A percentile compares a stretch with the other conserved stretches of the same genome.
Evolutionary conservation across 2,329 filamentous ascomycete species (phyloP).

Genomic region (Teratosphaeria destructans): DNA sequence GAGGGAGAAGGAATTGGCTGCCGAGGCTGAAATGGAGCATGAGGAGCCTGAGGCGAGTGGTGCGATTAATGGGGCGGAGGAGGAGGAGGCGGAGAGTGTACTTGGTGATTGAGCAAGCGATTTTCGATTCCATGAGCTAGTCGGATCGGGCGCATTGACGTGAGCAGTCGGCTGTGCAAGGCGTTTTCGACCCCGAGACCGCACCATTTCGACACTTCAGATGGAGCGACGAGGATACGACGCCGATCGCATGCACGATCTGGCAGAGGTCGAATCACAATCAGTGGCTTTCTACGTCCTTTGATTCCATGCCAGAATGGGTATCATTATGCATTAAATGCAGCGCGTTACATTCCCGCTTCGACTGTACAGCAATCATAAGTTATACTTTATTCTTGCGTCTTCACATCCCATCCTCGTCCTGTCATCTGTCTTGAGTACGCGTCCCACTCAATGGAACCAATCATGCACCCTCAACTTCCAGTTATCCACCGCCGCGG

Average conservation of each 20-base stretch:
- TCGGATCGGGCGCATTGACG: not conserved
- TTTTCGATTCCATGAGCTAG: not conserved
- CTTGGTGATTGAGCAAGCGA: constrained; percentile 24
- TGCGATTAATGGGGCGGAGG: constrained; percentile 25
- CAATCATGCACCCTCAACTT: constrained; percentile 14
- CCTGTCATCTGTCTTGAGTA: not conserved
- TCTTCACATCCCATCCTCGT: not conserved
- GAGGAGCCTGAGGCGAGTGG: constrained; percentile 20
- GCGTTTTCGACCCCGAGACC: not conserved
- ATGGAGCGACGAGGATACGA: not conserved
- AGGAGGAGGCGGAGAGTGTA: constrained; percentile 38
- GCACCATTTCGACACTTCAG: not conserved
- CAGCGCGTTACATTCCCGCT: not conserved
- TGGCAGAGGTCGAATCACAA: not conserved
- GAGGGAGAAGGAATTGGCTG: constrained; percentile 14
- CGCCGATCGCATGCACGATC: not conserved
- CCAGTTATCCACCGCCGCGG: constrained; percentile 40
- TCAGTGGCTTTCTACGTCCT: not conserved
- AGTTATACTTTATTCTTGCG: not conserved
- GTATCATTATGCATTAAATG: not conserved
- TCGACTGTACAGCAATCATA: not conserved
- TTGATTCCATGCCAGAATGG: not conserved
- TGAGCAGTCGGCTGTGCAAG: not conserved
- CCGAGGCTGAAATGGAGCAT: constrained; percentile 14
- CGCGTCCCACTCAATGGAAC: not conserved